Conservation (phyloP, 2,329 filamentous ascomycete species). For the Colletotrichum musicola region DNA sequence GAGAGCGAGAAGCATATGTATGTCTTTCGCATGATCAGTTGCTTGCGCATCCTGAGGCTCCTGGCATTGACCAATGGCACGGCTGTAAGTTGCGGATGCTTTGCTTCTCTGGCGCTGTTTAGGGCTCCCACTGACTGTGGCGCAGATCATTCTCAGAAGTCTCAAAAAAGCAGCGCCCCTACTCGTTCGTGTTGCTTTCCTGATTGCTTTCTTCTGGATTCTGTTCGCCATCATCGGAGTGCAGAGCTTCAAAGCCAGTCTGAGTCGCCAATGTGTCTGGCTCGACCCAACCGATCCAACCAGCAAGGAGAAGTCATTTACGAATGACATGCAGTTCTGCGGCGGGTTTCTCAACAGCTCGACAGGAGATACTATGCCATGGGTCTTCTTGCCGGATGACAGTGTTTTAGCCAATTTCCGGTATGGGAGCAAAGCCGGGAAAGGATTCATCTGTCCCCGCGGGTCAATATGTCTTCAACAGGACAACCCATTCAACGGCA, state of each 20-base stretch:
- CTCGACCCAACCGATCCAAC: slow-evolving; percentile 71
- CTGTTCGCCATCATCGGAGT: slow-evolving; percentile 97
- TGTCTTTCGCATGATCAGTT: slow-evolving; percentile 96
- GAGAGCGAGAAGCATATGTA: slow-evolving; percentile 81
- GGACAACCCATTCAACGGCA: slow-evolving; percentile 83
- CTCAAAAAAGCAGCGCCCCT: slow-evolving; percentile 94
- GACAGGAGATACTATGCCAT: slow-evolving; percentile 71
- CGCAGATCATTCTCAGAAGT: slow-evolving; percentile 89
- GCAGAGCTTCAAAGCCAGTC: slow-evolving; percentile 92
- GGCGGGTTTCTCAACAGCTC: slow-evolving; percentile 80
- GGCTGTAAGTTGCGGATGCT: slow-evolving; percentile 69
- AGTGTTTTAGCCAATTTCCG: slow-evolving; percentile 58
- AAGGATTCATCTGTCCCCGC: slow-evolving; percentile 89
- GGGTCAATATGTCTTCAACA: slow-evolving; percentile 87
- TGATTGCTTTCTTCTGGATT: slow-evolving; percentile 98
- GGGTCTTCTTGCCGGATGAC: slow-evolving; percentile 62
- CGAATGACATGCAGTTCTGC: slow-evolving; percentile 81
- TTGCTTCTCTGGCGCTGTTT: not conserved
- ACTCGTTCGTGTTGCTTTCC: slow-evolving; percentile 90
- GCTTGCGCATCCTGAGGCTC: slow-evolving; percentile 91
- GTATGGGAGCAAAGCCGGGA: slow-evolving; percentile 67
- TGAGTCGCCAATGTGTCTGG: slow-evolving; percentile 84
- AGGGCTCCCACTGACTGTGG: slow-evolving; percentile 36
- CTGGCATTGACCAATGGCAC: slow-evolving; percentile 93
- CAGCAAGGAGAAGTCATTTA: slow-evolving; percentile 68